These are phyloP conservation scores for Brassica nigra DNA, from an alignment of 345 rosid species.

Conservation along the genomic window DNA sequence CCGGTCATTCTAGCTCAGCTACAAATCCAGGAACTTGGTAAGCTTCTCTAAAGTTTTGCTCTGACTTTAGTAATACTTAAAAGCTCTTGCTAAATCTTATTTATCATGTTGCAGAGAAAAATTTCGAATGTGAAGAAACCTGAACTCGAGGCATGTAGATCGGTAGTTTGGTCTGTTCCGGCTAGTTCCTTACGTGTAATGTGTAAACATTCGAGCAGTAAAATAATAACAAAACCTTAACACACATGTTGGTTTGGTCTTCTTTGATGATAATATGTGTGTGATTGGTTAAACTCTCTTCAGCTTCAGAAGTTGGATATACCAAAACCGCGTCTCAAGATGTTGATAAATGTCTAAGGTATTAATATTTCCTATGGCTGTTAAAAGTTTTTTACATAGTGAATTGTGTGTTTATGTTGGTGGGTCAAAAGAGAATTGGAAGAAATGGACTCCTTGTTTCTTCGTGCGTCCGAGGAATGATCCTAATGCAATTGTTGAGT, in stretches of 20 bases:
- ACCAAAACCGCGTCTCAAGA: constrained; percentile 57
- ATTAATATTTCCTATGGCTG: background rate
- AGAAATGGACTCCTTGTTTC: no score
- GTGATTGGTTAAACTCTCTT: constrained; percentile 10
- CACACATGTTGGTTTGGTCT: constrained; percentile 27
- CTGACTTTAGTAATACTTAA: no score
- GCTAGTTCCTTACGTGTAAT: no score
- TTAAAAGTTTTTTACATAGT: background rate
- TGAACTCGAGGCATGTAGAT: background rate
- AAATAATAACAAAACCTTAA: constrained; percentile 29
- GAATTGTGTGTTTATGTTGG: background rate
- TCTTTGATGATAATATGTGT: constrained; percentile 48
- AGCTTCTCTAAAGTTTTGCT: background rate
- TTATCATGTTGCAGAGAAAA: constrained; percentile 41
- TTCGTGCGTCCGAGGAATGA: no score
- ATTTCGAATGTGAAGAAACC: constrained; percentile 60
- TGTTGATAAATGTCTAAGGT: constrained; percentile 84
- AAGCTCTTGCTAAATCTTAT: background rate
- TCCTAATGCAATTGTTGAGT: no score
- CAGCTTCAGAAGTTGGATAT: constrained; percentile 73
- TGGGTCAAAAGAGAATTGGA: constrained; percentile 42
- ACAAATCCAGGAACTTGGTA: constrained; percentile 77
- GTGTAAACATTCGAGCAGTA: constrained; percentile 56
- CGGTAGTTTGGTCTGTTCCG: no score
- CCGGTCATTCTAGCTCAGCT: constrained; percentile 72